A percentile compares a stretch with the other conserved stretches of the same genome.
phyloP scores from a whole-genome alignment of 2,329 filamentous ascomycete species.

The Tolypocladium ovalisporum region DNA sequence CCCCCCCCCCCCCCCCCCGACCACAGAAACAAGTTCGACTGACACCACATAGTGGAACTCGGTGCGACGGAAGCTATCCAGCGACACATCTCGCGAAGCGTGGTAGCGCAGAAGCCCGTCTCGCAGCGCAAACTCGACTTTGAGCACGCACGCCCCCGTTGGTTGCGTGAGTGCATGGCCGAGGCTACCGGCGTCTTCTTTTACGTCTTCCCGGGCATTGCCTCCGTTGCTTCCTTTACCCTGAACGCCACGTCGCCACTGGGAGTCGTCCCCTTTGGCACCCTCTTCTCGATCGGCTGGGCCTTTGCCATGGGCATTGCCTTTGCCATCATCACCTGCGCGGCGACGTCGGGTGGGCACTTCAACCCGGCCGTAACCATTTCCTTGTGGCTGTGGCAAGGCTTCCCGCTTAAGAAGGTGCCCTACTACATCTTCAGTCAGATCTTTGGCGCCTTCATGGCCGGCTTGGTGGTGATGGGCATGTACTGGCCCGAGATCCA shows the following conservation, averaged over 20 bases:
- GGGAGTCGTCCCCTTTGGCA: neutral
- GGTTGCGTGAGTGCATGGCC: neutral
- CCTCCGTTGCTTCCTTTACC: neutral
- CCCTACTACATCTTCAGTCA: neutral
- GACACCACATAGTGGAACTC: neutral
- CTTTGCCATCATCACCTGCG: neutral
- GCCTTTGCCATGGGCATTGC: neutral
- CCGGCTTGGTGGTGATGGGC: neutral
- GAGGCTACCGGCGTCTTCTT: neutral
- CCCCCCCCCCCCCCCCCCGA: too few relatives aligned
- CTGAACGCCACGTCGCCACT: neutral
- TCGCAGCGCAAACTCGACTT: neutral
- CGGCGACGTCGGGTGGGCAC: neutral
- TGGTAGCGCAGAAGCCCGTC: neutral
- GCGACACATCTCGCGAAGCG: neutral
- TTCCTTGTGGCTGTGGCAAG: neutral
- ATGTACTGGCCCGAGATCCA: neutral
- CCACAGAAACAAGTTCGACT: neutral
- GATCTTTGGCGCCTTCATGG: neutral
- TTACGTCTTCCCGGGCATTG: neutral
- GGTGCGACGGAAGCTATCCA: neutral
- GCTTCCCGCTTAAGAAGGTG: neutral
- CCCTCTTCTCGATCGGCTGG: neutral
- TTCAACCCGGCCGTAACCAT: neutral
- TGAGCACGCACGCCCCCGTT: neutral